Percentiles rank a stretch among this genome's conserved stretches.
These are phyloP conservation scores for Rhizoclosmatium sp. DNA, from an alignment of 192 early-diverging fungal species.

Conservation along the genomic window DNA sequence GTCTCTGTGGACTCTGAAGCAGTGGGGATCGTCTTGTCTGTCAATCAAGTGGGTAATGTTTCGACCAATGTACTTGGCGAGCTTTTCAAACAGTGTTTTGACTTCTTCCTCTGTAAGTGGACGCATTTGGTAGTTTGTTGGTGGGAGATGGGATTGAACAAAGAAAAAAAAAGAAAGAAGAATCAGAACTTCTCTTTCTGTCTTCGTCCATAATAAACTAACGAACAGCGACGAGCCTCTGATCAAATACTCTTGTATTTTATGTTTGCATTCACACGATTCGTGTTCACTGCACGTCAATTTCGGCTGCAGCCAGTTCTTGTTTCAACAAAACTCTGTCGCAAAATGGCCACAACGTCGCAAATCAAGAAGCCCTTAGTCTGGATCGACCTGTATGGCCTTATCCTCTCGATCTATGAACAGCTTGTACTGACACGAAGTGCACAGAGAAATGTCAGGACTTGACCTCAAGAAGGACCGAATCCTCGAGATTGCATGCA, in stretches of 20 bases:
- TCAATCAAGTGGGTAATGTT: conserved; percentile 96
- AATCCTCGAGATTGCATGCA: conserved; percentile 72
- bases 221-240: too few relatives aligned
- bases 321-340: too few relatives aligned
- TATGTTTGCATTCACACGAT: too few relatives aligned
- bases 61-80: conserved; percentile 97
- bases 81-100: conserved; percentile 96
- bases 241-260: too few relatives aligned
- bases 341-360: background rate
- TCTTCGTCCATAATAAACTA: too few relatives aligned
- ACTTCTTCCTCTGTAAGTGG: conserved; percentile 98
- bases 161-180: conserved; percentile 13
- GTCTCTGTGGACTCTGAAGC: conserved; percentile 94
- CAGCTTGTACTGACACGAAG: background rate
- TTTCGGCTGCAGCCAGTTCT: too few relatives aligned
- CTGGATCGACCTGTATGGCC: conserved; percentile 81
- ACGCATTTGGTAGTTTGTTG: conserved; percentile 69
- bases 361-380: conserved; percentile 64
- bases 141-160: background rate
- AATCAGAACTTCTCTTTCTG: background rate
- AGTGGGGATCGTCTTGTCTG: conserved; percentile 94
- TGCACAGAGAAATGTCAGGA: conserved; percentile 76
- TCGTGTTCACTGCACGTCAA: too few relatives aligned
- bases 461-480: conserved; percentile 63
- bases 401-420: background rate